Evolutionary conservation across 2,329 filamentous ascomycete genomes (phyloP).

Genomic region (Chaetomiaceae sp.): DNA sequence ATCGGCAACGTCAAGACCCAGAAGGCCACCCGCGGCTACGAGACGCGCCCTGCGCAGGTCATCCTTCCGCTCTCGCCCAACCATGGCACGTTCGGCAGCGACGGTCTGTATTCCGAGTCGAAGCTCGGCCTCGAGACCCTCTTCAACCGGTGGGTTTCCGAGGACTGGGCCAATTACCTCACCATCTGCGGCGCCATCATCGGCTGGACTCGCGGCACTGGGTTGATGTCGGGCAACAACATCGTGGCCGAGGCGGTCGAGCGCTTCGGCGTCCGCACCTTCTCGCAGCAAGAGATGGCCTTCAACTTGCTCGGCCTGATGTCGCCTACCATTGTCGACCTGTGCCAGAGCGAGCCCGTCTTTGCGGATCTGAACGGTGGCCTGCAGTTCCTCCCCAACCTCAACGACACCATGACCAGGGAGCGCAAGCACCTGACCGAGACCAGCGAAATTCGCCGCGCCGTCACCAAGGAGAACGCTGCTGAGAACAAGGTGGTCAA

Average conservation of each 20-base stretch:
- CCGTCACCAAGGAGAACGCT: constrained; percentile 90
- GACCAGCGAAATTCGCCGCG: constrained; percentile 86
- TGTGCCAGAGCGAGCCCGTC: constrained; percentile 92
- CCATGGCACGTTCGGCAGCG: constrained; percentile 96
- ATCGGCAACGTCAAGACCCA: constrained; percentile 86
- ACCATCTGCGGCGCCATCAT: constrained; percentile 98
- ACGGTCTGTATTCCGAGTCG: constrained; percentile 96
- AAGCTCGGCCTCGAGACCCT: constrained; percentile 96
- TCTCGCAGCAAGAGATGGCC: constrained; percentile 99
- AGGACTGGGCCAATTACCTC: constrained; percentile 95
- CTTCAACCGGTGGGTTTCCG: constrained; percentile 97
- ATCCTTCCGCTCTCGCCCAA: constrained; percentile 95
- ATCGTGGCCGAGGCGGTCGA: constrained; percentile 96
- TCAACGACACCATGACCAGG: constrained; percentile 90
- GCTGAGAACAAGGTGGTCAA: constrained; percentile 98
- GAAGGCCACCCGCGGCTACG: constrained; percentile 81
- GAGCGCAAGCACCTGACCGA: constrained; percentile 93
- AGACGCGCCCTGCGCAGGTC: constrained; percentile 94
- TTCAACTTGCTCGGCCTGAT: constrained; percentile 97
- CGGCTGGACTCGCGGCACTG: constrained; percentile 97
- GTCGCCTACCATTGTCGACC: constrained; percentile 87
- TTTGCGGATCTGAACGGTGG: constrained; percentile 97
- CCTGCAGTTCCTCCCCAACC: constrained; percentile 92
- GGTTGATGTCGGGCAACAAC: constrained; percentile 97
- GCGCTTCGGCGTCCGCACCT: constrained; percentile 92